These are phyloP conservation scores for Amaranthus tricolor DNA, from an alignment of 179 eudicot genomes.

Conservation along the genomic window DNA sequence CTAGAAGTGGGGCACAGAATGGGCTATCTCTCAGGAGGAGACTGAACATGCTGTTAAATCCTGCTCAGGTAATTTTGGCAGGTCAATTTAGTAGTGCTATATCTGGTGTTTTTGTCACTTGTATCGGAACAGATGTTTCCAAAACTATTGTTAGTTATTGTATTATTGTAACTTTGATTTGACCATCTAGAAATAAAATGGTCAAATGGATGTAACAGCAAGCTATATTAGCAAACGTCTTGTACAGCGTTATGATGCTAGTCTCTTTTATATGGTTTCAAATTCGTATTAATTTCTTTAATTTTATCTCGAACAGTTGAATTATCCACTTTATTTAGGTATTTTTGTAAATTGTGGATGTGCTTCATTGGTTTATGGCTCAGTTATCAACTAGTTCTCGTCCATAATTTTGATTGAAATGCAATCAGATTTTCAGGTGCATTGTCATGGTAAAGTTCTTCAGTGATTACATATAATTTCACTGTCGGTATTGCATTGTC, in stretches of 20 bases:
- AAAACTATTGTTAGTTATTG: background rate
- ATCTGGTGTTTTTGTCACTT: background rate
- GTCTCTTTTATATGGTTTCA: background rate
- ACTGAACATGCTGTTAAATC: slow-evolving; percentile 77
- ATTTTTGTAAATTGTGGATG: background rate
- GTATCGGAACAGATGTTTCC: background rate
- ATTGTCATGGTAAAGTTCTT: too few species aligned
- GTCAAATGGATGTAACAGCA: too few species aligned
- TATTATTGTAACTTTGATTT: background rate
- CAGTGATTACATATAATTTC: too few species aligned
- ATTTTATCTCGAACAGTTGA: background rate
- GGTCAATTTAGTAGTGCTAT: background rate
- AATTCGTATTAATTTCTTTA: background rate
- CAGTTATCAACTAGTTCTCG: background rate
- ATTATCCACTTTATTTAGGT: background rate
- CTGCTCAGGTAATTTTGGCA: slow-evolving; percentile 63
- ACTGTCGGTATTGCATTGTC: too few species aligned
- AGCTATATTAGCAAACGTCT: slow-evolving; percentile 1
- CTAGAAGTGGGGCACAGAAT: slow-evolving; percentile 83
- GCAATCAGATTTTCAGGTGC: background rate
- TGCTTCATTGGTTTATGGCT: too few species aligned
- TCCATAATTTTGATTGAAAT: background rate
- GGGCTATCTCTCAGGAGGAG: slow-evolving; percentile 72
- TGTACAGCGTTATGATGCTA: background rate
- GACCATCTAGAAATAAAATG: background rate